phyloP scores from a whole-genome alignment of 2,329 filamentous ascomycete genomes.

The Paecilomyces sp. region DNA sequence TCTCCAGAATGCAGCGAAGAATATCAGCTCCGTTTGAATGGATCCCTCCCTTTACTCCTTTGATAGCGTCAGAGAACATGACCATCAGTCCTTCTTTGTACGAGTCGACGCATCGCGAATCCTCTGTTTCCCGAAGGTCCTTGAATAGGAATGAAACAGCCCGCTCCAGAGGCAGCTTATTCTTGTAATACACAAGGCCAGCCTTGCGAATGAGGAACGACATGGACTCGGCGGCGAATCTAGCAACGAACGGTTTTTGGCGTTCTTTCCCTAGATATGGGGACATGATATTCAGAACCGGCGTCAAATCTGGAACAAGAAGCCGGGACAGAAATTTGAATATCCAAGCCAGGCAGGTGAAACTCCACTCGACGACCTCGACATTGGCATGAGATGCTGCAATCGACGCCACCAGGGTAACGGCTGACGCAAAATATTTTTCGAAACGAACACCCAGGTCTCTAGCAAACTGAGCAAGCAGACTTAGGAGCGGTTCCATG shows the following conservation, averaged over 20 bases:
- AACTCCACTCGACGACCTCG: conserved; percentile 96
- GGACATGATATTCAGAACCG: conserved; percentile 75
- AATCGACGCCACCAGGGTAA: conserved; percentile 69
- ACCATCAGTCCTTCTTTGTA: conserved; percentile 88
- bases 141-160: conserved; percentile 67
- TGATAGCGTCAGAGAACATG: conserved; percentile 77
- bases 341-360: conserved; percentile 85
- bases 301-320: conserved; percentile 74
- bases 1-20: conserved; percentile 43
- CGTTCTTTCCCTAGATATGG: conserved; percentile 75
- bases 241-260: conserved; percentile 78
- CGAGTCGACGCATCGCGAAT: conserved; percentile 37
- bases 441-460: conserved; percentile 84
- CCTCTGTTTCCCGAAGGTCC: conserved; percentile 49
- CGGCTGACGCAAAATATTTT: conserved; percentile 70
- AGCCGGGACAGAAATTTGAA: conserved; percentile 95
- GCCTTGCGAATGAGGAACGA: conserved; percentile 91
- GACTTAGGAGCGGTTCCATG: conserved; percentile 75
- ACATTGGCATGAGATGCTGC: conserved; percentile 70
- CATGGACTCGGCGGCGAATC: conserved; percentile 90
- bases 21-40: conserved; percentile 52
- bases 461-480: conserved; percentile 91
- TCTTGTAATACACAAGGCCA: conserved; percentile 67
- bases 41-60: conserved; percentile 52
- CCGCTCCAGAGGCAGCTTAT: conserved; percentile 57